Conservation (phyloP, 306 rosid genomes). For the Dalbergia oliveri region DNA sequence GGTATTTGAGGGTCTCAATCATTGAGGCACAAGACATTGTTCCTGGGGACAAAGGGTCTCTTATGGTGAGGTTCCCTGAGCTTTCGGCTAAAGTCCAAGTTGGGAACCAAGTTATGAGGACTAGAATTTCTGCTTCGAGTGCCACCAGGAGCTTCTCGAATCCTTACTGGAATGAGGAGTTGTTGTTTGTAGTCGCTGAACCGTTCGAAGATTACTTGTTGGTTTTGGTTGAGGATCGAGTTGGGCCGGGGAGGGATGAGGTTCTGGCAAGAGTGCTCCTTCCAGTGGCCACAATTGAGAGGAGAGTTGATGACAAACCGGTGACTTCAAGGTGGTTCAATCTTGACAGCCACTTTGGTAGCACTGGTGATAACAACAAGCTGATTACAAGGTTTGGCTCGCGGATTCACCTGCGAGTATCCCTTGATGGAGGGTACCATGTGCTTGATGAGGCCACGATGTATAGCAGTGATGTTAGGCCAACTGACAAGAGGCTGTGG, state of each 20-base stretch:
- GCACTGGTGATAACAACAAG: conserved; percentile 52
- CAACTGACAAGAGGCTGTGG: conserved; percentile 70
- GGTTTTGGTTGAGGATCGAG: conserved; percentile 59
- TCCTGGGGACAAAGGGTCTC: conserved; percentile 57
- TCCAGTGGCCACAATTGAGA: conserved; percentile 56
- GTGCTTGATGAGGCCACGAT: conserved; percentile 74
- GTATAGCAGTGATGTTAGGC: conserved; percentile 71
- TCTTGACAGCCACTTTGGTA: conserved; percentile 52
- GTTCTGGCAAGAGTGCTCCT: conserved; percentile 56
- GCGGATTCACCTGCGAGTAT: conserved; percentile 61
- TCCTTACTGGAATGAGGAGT: conserved; percentile 69
- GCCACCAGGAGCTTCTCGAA: conserved; percentile 61
- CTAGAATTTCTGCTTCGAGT: conserved; percentile 55
- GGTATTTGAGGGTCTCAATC: conserved; percentile 62
- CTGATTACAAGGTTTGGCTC: conserved; percentile 62
- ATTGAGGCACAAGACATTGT: conserved; percentile 73
- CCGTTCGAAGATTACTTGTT: conserved; percentile 67
- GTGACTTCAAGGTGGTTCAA: conserved; percentile 69
- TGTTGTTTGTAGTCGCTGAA: conserved; percentile 71
- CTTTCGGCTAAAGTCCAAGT: conserved; percentile 59
- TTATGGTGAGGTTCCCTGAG: conserved; percentile 64
- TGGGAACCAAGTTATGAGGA: conserved; percentile 64
- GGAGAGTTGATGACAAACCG: conserved; percentile 60
- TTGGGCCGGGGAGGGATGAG: conserved; percentile 62
- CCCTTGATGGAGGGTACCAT: conserved; percentile 76